phyloP scores from a whole-genome alignment of 257 asterid species.

The Ligustrum vulgare region DNA sequence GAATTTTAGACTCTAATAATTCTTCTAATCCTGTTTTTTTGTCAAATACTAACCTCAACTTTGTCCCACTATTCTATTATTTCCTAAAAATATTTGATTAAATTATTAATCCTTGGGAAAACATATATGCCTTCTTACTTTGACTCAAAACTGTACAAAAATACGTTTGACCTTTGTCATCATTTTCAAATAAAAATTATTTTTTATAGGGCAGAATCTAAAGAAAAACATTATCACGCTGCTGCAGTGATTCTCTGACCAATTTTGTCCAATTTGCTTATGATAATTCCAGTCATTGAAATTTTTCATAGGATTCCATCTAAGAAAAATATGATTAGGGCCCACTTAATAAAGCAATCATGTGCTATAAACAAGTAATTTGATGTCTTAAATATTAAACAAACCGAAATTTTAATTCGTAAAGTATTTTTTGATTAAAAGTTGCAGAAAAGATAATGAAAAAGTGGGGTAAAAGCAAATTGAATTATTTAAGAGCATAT shows the following conservation, averaged over 20 bases:
- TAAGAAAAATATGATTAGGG: not conserved
- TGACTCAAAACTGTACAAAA: not conserved
- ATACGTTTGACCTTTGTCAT: not conserved
- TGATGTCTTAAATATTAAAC: not conserved
- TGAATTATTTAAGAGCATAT: not conserved
- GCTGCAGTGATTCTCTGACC: conserved; percentile 5
- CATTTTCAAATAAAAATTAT: not conserved
- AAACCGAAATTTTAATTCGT: not conserved
- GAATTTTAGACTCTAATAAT: not conserved
- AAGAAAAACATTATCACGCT: not conserved
- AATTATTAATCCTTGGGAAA: conserved; percentile 6
- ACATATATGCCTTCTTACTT: not conserved
- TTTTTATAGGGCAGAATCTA: not conserved
- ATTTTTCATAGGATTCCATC: not conserved
- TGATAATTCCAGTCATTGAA: not conserved
- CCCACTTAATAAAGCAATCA: not conserved
- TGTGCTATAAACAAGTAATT: not conserved
- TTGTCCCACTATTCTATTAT: not conserved
- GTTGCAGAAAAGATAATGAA: not conserved
- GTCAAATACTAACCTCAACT: conserved; percentile 24
- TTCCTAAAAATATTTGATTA: not conserved
- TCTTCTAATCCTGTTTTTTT: conserved; percentile 37
- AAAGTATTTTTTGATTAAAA: not conserved
- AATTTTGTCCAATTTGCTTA: not conserved
- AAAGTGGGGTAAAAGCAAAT: not conserved